Evolutionary conservation across 352 stramenopile genomes (phyloP), one percentile per base, ranked within the genome.

Genomic region (Vaucheria bursata): DNA sequence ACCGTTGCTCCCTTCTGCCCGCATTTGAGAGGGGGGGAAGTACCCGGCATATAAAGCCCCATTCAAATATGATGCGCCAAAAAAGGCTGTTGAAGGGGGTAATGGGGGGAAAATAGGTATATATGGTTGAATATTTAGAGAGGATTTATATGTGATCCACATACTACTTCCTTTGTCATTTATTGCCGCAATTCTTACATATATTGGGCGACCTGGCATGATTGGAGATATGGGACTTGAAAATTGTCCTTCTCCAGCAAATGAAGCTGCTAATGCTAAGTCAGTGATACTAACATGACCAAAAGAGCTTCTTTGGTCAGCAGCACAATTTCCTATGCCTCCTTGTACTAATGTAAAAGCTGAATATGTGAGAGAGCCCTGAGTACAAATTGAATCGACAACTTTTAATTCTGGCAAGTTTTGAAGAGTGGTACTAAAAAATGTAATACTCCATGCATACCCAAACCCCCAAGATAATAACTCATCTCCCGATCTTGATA

Each of bases 161-260:
- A 7, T 2, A 35, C 65, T 40, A 29, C 25, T 49, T 3, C 38
- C 68, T 34, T 78, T 74, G 40, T 82, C 78, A 74, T 87, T 90
- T 35, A 77, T 73, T 73, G 93, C 93, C 7, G 89, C 89, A 18
- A 97, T 90, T 33, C 92, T 89, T 6, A 96, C 88, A 74, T 90
- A 97, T 84, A 96, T 97, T 8, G 85, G 71, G 0, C 86, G 88
- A 5, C 90, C 89, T 4, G 91, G 87, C 18, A 88, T 92, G 0
- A 97, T 86, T 32, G 90, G 77, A 7, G 31, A 4, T 7, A 72
- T 72, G 6, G 12, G 36, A 40, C 29, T 8, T 2, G 65, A 29
- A 35, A 36, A 72, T 50, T 50, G 39, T 50, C 5, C 5, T 12
- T 5, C 39, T 5, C 39, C 39, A 50, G 12, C 5, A 50, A 12